phyloP scores from a whole-genome alignment of 805 yeast species.

The Jamesozyma piceae region DNA sequence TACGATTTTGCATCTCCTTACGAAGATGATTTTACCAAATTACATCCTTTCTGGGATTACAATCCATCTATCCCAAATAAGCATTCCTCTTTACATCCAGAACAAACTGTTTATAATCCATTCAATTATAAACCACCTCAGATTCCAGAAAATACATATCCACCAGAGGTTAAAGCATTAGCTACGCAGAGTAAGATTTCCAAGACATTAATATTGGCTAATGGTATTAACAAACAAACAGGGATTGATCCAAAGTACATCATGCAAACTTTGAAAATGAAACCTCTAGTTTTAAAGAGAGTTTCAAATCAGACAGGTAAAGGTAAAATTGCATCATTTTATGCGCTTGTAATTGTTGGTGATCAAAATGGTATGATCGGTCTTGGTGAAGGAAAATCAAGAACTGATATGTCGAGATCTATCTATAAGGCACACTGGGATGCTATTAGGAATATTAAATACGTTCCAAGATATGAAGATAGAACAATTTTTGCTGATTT shows the following conservation, averaged over 20 bases:
- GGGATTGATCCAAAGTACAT: conserved; percentile 59
- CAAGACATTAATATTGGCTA: conserved; percentile 31
- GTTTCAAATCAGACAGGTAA: conserved; percentile 88
- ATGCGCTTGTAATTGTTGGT: conserved; percentile 82
- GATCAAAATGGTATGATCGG: conserved; percentile 92
- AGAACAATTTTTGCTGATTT: conserved; percentile 84
- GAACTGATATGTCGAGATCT: conserved; percentile 67
- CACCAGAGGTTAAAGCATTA: conserved; percentile 5
- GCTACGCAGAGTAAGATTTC: conserved; percentile 9
- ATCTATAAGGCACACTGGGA: conserved; percentile 82
- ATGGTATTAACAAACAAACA: conserved; percentile 50
- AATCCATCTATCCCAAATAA: conserved; percentile 26
- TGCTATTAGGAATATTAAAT: conserved; percentile 76
- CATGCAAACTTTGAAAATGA: conserved; percentile 44
- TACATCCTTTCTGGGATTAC: conserved; percentile 71
- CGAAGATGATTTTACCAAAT: conserved; percentile 57
- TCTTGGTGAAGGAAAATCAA: conserved; percentile 87
- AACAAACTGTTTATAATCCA: conserved; percentile 7
- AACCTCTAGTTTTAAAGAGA: conserved; percentile 62
- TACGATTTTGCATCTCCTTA: conserved; percentile 55
- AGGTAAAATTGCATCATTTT: conserved; percentile 79
- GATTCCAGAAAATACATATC: conserved; percentile 7
- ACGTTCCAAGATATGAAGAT: conserved; percentile 79
- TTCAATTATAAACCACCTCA: conserved; percentile 16
- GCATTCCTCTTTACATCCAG: conserved; percentile 18